Percentiles rank a stretch among this genome's conserved stretches.
Evolutionary conservation across 352 stramenopile species (phyloP).

Genomic region (Pythium aquatile): DNA sequence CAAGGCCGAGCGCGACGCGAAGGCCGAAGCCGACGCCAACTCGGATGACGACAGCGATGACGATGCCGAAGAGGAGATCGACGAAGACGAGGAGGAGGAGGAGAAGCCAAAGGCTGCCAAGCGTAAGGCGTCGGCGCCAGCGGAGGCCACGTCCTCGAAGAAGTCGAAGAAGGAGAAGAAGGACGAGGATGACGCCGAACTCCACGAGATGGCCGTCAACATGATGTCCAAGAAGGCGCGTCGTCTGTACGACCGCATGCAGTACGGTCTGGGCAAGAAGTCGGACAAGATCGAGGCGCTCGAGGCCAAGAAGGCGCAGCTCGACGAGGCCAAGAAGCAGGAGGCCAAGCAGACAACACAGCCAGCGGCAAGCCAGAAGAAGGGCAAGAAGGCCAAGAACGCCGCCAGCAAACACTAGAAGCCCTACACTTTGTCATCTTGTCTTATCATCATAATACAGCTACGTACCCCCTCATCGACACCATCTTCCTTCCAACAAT

Average conservation of each 20-base stretch:
- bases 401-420: conserved; percentile 20
- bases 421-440: conserved; percentile 3
- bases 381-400: conserved; percentile 13
- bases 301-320: conserved; percentile 72
- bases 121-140: conserved; percentile 38
- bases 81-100: conserved; percentile 35
- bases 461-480: neutral
- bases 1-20: conserved; percentile 54
- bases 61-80: conserved; percentile 45
- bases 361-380: conserved; percentile 15
- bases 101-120: conserved; percentile 42
- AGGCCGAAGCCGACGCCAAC: conserved; percentile 35
- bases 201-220: conserved; percentile 85
- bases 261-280: conserved; percentile 89
- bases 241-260: conserved; percentile 90
- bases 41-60: conserved; percentile 37
- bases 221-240: conserved; percentile 95
- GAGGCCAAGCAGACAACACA: conserved; percentile 16
- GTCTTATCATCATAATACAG: conserved; percentile 9
- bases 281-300: conserved; percentile 83
- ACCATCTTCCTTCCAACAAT: neutral
- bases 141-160: conserved; percentile 29
- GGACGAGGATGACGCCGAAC: conserved; percentile 71
- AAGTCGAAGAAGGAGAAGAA: conserved; percentile 80
- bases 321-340: conserved; percentile 64